phyloP scores from a whole-genome alignment of 164 flowering plant genomes.

The Sedum album region DNA sequence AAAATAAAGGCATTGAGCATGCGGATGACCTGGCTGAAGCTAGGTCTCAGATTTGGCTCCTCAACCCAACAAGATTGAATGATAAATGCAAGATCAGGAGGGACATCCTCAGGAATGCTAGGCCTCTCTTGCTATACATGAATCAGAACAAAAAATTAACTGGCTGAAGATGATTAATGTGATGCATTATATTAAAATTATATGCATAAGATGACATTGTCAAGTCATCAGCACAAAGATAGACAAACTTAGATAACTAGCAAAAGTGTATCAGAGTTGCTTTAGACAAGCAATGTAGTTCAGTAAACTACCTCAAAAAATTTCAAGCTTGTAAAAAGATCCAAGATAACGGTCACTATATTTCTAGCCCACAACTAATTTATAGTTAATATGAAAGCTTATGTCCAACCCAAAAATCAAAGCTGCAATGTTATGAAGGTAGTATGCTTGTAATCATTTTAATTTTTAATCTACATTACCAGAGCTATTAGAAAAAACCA shows the following conservation, averaged over 20 bases:
- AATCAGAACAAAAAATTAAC: background rate
- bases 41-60: slow-evolving; percentile 80
- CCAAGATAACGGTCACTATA: background rate
- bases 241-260: background rate
- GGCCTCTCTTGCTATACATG: slow-evolving; percentile 74
- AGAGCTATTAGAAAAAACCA: background rate
- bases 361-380: too few relatives aligned
- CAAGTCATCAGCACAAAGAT: background rate
- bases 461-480: background rate
- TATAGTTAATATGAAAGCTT: background rate
- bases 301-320: background rate
- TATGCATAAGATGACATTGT: background rate
- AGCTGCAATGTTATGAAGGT: background rate
- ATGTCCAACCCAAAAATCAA: background rate
- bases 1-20: slow-evolving; percentile 65
- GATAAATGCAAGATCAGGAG: slow-evolving; percentile 65
- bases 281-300: background rate
- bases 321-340: background rate
- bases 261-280: background rate
- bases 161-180: background rate
- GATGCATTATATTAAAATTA: background rate
- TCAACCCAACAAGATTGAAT: slow-evolving; percentile 91
- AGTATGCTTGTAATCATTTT: background rate
- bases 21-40: slow-evolving; percentile 78
- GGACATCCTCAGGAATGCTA: slow-evolving; percentile 49